Conservation (phyloP, 306 rosid genomes). For the Vigna hirtella region DNA sequence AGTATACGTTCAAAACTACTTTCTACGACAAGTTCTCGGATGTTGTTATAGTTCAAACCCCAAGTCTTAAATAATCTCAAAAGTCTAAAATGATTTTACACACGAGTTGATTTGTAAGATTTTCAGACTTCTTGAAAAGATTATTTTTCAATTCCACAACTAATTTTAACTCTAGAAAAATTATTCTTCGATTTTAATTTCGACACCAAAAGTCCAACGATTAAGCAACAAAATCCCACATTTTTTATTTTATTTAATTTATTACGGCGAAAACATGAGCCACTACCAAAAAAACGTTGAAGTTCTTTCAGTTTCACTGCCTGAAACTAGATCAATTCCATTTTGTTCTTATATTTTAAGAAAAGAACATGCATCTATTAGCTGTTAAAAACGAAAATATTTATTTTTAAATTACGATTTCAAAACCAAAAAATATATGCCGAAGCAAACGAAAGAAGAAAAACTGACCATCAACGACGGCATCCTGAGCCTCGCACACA, state of each 20-base stretch:
- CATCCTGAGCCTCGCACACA: conserved; percentile 79
- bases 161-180: no score
- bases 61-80: no score
- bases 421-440: neutral
- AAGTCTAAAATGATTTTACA: no score
- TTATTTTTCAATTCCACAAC: no score
- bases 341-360: neutral
- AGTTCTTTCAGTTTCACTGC: neutral
- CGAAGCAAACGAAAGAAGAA: neutral
- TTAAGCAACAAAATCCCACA: neutral
- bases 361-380: no score
- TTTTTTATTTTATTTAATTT: neutral
- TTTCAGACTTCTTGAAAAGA: no score
- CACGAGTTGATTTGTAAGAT: no score
- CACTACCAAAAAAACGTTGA: neutral
- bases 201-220: neutral
- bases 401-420: neutral
- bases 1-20: no score
- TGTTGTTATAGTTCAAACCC: no score
- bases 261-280: neutral
- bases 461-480: conserved; percentile 69
- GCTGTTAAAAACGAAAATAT: no score
- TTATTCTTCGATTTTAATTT: neutral
- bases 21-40: no score
- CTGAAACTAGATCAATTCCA: neutral